Percentiles rank a stretch among this genome's conserved stretches.
Evolutionary conservation across 768 basidiomycete genomes (phyloP).

Genomic region (Phlebiopsis gigantea): DNA sequence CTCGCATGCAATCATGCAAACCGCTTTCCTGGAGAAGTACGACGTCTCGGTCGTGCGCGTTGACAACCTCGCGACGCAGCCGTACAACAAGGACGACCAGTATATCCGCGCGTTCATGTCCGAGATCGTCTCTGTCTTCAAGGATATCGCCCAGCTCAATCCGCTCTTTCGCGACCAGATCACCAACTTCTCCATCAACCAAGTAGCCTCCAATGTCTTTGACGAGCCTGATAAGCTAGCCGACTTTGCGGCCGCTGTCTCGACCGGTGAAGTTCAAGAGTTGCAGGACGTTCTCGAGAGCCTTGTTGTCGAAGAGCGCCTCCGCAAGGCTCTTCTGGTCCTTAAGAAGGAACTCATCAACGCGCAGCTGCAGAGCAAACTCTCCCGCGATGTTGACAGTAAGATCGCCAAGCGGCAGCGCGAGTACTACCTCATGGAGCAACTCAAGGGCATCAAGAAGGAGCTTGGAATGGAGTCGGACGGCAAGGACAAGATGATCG

Average conservation of each 20-base stretch:
- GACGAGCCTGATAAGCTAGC: constrained; percentile 97
- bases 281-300: constrained; percentile 92
- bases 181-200: constrained; percentile 91
- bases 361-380: constrained; percentile 89
- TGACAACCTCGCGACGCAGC: constrained; percentile 72
- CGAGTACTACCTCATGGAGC: constrained; percentile 96
- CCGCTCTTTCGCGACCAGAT: constrained; percentile 98
- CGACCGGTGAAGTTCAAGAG: constrained; percentile 86
- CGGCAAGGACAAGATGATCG: constrained; percentile 90
- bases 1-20: constrained; percentile 52
- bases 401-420: constrained; percentile 93
- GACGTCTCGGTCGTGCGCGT: constrained; percentile 86
- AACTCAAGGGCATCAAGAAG: constrained; percentile 94
- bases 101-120: constrained; percentile 94
- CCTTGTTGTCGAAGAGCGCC: constrained; percentile 77
- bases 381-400: constrained; percentile 87
- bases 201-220: constrained; percentile 89
- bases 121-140: constrained; percentile 96
- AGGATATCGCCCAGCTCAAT: constrained; percentile 96
- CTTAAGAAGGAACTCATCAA: constrained; percentile 98
- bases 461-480: constrained; percentile 94
- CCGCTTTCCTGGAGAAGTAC: constrained; percentile 78
- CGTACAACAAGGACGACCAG: constrained; percentile 90
- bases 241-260: constrained; percentile 95
- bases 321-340: constrained; percentile 86